Base-by-base conservation (phyloP, 2,329 filamentous ascomycete genomes). In the Beauveria medogensis region DNA sequence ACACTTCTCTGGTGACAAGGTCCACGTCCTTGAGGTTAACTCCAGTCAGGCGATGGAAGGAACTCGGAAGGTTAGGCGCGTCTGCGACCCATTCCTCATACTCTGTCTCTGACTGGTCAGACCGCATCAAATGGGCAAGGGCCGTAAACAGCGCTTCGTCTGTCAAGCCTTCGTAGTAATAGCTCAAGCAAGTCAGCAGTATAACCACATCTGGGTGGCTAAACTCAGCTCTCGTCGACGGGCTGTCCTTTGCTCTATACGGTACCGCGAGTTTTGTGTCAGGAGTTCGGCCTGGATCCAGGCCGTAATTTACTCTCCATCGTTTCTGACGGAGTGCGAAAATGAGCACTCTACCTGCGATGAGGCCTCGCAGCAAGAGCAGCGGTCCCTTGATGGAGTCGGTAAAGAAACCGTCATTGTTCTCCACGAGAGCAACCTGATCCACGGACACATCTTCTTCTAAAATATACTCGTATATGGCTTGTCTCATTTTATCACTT, bases 241-340 rank as follows among this genome's bases (percentile, higher is more conserved):
- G 85, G 4, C 65, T 77, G 55, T 85, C 84, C 60, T 88, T 88
- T 0, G 83, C 83, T 16, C 75, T 75, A 63, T 80, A 89, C 0
- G 84, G 86, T 0, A 89, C 82, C 0, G 81, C 80, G 0, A 88
- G 75, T 55, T 68, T 73, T 0, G 78, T 82, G 1, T 60, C 54
- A 0, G 77, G 79, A 0, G 65, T 64, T 3, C 82, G 70, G 1
- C 63, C 67, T 0, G 65, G 61, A 66, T 84, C 79, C 0, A 82
- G 72, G 0, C 87, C 86, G 62, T 86, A 90, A 58, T 89, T 80
- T 0, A 90, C 86, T 3, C 81, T 72, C 83, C 84, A 90, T 2
- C 86, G 73, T 65, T 89, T 89, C 16, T 80, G 71, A 0, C 72
- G 70, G 0, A 89, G 71, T 0, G 73, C 74, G 61, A 86, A 87